Conservation (phyloP, 805 yeast genomes). For the Ogataea polymorpha region DNA sequence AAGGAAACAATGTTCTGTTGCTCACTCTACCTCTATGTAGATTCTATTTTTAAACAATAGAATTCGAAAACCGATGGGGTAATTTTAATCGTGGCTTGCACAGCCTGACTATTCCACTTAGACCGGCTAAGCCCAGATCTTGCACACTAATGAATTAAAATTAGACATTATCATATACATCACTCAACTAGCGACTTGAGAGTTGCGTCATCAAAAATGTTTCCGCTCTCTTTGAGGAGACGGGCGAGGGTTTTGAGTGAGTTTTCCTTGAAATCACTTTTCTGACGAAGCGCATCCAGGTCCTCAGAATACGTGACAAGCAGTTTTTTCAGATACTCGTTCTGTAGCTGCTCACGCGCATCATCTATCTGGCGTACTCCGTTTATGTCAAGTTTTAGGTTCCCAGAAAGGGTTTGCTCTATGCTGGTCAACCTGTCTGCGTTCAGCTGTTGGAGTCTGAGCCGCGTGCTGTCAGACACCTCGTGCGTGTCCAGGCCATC, state of each 20-base stretch:
- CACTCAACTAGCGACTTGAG: constrained; percentile 24
- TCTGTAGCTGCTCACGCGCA: constrained; percentile 40
- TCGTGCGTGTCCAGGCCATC: constrained; percentile 15
- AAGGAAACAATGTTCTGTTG: constrained; percentile 1
- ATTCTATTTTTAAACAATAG: background rate
- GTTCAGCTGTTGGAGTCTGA: constrained; percentile 1
- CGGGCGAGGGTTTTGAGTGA: constrained; percentile 57
- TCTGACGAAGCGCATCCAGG: constrained; percentile 54
- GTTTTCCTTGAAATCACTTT: constrained; percentile 56
- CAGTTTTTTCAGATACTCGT: constrained; percentile 52
- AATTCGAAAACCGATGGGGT: background rate
- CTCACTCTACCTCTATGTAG: background rate
- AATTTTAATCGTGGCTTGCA: background rate
- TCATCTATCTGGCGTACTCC: constrained; percentile 31
- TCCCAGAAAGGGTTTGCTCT: background rate
- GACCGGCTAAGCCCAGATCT: background rate
- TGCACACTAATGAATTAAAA: background rate
- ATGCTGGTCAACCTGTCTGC: background rate
- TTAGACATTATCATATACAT: background rate
- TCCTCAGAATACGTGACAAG: constrained; percentile 60
- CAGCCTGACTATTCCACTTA: constrained; percentile 3
- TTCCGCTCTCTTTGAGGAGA: constrained; percentile 54
- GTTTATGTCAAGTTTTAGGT: constrained; percentile 18
- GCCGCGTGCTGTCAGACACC: constrained; percentile 3
- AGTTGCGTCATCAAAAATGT: constrained; percentile 57